Evolutionary conservation across 768 basidiomycete genomes (phyloP), one percentile per base, ranked within the genome.

Genomic region (Gloeostereum incarnatum): DNA sequence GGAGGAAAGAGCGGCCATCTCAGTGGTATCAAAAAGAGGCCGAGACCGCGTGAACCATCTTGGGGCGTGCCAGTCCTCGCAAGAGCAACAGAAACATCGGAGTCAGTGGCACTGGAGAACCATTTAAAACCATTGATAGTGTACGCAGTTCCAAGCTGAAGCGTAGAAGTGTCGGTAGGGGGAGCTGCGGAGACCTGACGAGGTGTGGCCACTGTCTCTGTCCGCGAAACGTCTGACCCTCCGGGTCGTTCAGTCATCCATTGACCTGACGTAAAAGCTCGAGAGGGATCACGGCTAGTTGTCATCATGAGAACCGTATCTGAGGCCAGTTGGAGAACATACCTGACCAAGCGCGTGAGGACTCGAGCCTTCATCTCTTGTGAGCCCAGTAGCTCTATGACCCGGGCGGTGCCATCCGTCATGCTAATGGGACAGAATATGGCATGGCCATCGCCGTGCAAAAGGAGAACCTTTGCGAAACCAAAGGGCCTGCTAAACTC

Each of bases 171-270:
- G 17, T 30, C 29, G 13, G 13, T 13, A n/a, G n/a, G n/a, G n/a
- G n/a, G n/a, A n/a, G n/a, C n/a, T n/a, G n/a, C n/a, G n/a, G n/a
- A n/a, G n/a, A n/a, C n/a, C n/a, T n/a, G n/a, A n/a, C n/a, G n/a
- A n/a, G n/a, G n/a, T n/a, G n/a, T n/a, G 2, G 81, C 84, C 0
- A 61, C 61, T 1, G 82, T 86, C 52, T 87, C 84, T 1, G 79
- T 81, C 36, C 74, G 69, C 3, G 80, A 82, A 9, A 87, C 73
- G 48, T 86, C 84, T 7, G 82, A 86, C 2, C 81, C 80, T 24
- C 82, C 83, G 9, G 81, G 71, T 14, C 79, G 70, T 60, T 86
- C 82, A 3, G 84, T 86, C 84, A 84, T 85, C 83, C 83, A 88
- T 56, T 88, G 85, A 0, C 85, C 85, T 7, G 82, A 73, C 4